Evolutionary conservation across 768 basidiomycete species (phyloP).

Genomic region (Boletus pseudo-olivaceus): DNA sequence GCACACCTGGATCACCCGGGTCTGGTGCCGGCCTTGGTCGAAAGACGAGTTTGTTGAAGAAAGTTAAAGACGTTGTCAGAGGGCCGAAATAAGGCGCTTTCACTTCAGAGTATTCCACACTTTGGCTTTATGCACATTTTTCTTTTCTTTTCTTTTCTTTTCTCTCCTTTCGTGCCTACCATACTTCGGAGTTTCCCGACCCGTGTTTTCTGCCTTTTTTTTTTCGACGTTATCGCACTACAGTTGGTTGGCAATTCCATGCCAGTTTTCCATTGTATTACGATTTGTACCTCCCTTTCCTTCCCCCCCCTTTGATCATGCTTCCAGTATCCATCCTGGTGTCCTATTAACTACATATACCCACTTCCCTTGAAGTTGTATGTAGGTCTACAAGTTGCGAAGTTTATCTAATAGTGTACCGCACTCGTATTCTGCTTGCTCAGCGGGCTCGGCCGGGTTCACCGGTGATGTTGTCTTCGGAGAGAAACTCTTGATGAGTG

Average conservation of each 20-base stretch:
- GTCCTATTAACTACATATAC: conserved; percentile 34
- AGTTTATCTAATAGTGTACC: conserved; percentile 32
- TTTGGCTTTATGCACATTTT: conserved; percentile 6
- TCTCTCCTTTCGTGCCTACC: conserved; percentile 1
- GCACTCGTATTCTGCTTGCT: conserved; percentile 12
- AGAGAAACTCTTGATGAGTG: background rate
- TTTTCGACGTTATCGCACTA: background rate
- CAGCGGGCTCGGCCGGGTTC: no score
- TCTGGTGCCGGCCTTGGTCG: conserved; percentile 51
- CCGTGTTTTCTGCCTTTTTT: background rate
- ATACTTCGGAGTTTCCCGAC: conserved; percentile 3
- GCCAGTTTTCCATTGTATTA: conserved; percentile 1
- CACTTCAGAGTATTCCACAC: conserved; percentile 4
- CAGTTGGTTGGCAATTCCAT: conserved; percentile 1
- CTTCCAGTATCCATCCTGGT: conserved; percentile 32
- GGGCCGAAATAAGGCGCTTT: conserved; percentile 40
- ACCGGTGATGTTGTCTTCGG: no score
- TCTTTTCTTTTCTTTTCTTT: background rate
- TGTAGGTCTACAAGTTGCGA: conserved; percentile 31
- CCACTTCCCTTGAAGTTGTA: conserved; percentile 28
- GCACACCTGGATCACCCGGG: conserved; percentile 33
- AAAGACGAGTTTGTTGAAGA: conserved; percentile 78
- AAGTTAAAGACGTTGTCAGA: conserved; percentile 69
- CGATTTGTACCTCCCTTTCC: conserved; percentile 3
- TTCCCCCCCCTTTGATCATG: conserved; percentile 13